Evolutionary conservation across 192 early-diverging fungal species (phyloP), one percentile per base, ranked within the genome.

Genomic region (Podila minutissima): DNA sequence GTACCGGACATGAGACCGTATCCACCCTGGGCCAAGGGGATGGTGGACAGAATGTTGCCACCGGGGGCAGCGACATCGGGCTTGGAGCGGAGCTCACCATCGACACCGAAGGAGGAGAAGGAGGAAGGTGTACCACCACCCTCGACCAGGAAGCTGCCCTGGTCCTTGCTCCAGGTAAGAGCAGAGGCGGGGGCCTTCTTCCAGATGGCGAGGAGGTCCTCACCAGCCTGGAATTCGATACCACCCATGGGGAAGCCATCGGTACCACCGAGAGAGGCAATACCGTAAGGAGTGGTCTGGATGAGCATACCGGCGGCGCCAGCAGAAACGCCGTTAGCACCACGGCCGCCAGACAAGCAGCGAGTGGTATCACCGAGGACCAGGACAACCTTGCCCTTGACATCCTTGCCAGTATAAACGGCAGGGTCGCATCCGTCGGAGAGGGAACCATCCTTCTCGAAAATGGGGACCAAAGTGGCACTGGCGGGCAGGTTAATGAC

Each of bases 51-150:
- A 67, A 91, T 84, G 46, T 64, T 75, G 11, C 86, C 86, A 41
- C 38, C 38, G 85, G 58, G 91, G 75, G 11, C 72, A 72, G 0
- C 89, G 77, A 59, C 89, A 85, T n/a, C 87, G 82, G 17, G 83
- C 85, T 41, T 41, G 38, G 0, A 13, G 89, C 79, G 5, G 12
- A 41, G 38, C 11, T 41, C 38, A 9, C 38, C 38, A 41, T 41
- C 38, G 38, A 13, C 12, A 12, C 91, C 91, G 71, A 75, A 89
- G 0, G 91, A 90, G 65, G 88, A 88, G 60, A 90, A 90, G 6
- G 49, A n/a, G 13, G 89, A 88, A 46, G 87, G 74, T 29, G 74
- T 37, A 7, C 89, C 91, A 59, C 71, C 82, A 37, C 29, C 41
- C 26, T 46, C 57, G 31, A 59, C 32, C 2, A 26, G 19, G 28